A percentile compares a stretch with the other conserved stretches of the same genome.
These are phyloP conservation scores for Talaromyces pinophilus DNA, from an alignment of 2,329 filamentous ascomycete genomes.

Conservation along the genomic window DNA sequence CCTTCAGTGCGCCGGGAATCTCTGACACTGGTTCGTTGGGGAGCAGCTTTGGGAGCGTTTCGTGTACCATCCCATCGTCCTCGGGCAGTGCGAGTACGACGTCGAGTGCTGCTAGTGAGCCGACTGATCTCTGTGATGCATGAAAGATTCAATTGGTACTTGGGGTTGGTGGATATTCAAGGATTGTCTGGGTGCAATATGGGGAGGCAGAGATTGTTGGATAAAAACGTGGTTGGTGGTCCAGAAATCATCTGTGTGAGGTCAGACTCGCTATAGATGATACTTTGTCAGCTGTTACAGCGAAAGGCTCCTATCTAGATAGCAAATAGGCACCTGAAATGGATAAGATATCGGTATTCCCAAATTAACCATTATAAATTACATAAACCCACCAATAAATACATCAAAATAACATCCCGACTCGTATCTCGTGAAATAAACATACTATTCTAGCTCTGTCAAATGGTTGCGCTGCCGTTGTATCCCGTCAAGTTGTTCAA, in stretches of 20 bases:
- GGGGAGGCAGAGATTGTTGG: no score
- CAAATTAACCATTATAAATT: not conserved
- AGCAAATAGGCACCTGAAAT: no score
- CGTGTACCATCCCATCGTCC: conserved; percentile 8
- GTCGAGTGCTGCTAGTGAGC: not conserved
- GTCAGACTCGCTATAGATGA: not conserved
- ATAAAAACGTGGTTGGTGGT: no score
- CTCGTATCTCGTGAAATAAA: not conserved
- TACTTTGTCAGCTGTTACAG: not conserved
- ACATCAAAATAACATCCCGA: not conserved
- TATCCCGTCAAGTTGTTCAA: not conserved
- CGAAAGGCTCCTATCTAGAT: not conserved
- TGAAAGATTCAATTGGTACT: not conserved
- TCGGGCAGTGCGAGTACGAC: not conserved
- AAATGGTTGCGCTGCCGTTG: not conserved
- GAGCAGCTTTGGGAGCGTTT: conserved; percentile 8
- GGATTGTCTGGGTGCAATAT: no score
- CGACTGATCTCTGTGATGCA: conserved; percentile 4
- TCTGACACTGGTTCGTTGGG: conserved; percentile 17
- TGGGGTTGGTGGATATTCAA: no score
- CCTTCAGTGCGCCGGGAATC: conserved; percentile 16
- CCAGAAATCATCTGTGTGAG: no score
- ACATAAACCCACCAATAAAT: no score
- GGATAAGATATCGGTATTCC: not conserved
- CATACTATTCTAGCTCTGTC: not conserved